Base-by-base conservation (phyloP, 2,329 filamentous ascomycete genomes). In the Keithomyces neogunnii region DNA sequence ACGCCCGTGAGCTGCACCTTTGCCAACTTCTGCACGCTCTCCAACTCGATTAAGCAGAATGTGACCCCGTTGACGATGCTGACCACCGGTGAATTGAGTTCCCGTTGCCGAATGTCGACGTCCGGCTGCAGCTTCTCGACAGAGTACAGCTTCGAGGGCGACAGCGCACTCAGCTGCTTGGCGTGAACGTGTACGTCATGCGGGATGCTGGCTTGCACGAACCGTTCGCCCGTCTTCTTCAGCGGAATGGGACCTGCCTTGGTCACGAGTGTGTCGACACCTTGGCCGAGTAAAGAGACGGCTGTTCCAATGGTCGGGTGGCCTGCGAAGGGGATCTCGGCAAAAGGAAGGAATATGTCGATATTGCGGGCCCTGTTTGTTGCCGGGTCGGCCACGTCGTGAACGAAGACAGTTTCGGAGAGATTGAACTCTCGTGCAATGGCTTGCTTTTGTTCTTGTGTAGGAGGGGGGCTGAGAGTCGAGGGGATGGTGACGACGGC, bases 51-150 rank as follows among this genome's bases (percentile, higher is more conserved):
- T 33, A 88, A 75, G n/a, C 81, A 67, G 64, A 89, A 90, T 1
- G 80, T 80, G 83, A 91, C 86, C 46, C 87, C 88, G 44, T 80
- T 81, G 36, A 89, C 86, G 45, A 90, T 80, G 56, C 78, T 83
- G 51, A 82, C 74, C 19, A 80, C 60, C 11, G 77, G 75, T 7
- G 75, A 72, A 9, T 58, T 53, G 33, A 70, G 56, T 64, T 74
- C 71, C 4, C 66, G 66, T n/a, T 62, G 50, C 28, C 62, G 61
- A 46, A 73, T 62, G 4, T 53, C 54, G 0, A 55, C 43, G 31
- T 66, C 61, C 7, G 54, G 19, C 28, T 65, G 62, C 10, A 72
- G 62, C 26, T 63, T 57, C 11, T 53, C 54, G 51, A 59, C 49
- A 10, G 53, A 13, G 19, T 36, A 38, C 33, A 39, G 28, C 5